Conservation (phyloP, 805 yeast genomes). For the Torulaspora delbrueckii region DNA sequence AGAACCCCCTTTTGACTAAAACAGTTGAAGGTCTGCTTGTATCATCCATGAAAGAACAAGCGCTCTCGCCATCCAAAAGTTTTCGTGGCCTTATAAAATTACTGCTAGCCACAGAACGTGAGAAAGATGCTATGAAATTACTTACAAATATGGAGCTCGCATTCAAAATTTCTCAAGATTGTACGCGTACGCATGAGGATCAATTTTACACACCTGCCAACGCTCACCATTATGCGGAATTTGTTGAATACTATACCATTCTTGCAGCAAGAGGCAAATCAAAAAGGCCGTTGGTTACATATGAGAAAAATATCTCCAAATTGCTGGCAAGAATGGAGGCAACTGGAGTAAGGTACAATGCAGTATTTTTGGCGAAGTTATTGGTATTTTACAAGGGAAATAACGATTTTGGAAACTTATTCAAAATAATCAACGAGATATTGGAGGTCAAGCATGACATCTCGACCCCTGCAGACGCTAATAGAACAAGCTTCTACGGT, state of each 20-base stretch:
- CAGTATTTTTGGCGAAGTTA: slow-evolving; percentile 39
- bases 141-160: slow-evolving; percentile 34
- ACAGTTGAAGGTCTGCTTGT: slow-evolving; percentile 17
- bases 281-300: slow-evolving; percentile 15
- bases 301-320: slow-evolving; percentile 25
- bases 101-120: slow-evolving; percentile 23
- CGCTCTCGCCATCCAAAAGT: slow-evolving; percentile 19
- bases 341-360: slow-evolving; percentile 31
- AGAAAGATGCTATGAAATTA: slow-evolving; percentile 33
- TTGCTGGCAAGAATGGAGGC: slow-evolving; percentile 34
- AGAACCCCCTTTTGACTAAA: slow-evolving; percentile 16
- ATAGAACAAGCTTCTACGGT: slow-evolving; percentile 11
- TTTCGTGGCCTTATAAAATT: slow-evolving; percentile 27
- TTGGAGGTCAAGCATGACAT: slow-evolving; percentile 20
- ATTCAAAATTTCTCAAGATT: slow-evolving; percentile 6
- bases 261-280: not conserved
- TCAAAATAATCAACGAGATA: slow-evolving; percentile 34
- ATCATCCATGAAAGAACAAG: slow-evolving; percentile 8
- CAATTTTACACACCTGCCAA: slow-evolving; percentile 37
- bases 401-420: slow-evolving; percentile 31
- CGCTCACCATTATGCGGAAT: slow-evolving; percentile 40
- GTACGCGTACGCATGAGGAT: slow-evolving; percentile 6
- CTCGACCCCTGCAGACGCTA: slow-evolving; percentile 4
- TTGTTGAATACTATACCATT: slow-evolving; percentile 36
- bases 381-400: slow-evolving; percentile 32